A percentile compares a stretch with the other conserved stretches of the same genome.
Evolutionary conservation across 2,329 filamentous ascomycete species (phyloP).

Genomic region (Allantophomopsis lycopodina): DNA sequence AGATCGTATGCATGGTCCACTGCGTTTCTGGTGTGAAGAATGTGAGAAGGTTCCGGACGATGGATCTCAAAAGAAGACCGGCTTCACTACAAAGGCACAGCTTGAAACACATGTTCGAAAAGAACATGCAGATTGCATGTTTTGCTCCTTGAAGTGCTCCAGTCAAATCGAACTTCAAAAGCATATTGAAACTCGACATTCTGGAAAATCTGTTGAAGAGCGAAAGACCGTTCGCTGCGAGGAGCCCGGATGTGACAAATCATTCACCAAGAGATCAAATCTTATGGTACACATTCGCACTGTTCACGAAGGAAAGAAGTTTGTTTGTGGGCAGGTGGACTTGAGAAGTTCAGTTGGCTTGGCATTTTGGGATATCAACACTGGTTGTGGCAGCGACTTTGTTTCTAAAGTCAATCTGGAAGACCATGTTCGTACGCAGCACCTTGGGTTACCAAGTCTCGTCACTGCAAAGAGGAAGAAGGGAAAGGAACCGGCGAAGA

Average conservation of each 20-base stretch:
- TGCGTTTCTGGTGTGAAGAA: conserved; percentile 64
- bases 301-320: conserved; percentile 64
- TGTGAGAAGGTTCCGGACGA: conserved; percentile 34
- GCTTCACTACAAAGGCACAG: conserved; percentile 59
- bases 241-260: conserved; percentile 54
- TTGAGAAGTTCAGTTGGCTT: conserved; percentile 43
- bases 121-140: conserved; percentile 62
- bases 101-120: conserved; percentile 61
- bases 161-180: conserved; percentile 55
- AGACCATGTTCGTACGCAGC: conserved; percentile 72
- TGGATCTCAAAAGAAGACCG: conserved; percentile 27
- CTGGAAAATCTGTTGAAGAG: conserved; percentile 42
- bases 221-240: conserved; percentile 55
- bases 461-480: conserved; percentile 22
- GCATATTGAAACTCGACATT: conserved; percentile 70
- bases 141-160: conserved; percentile 57
- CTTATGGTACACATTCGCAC: conserved; percentile 66
- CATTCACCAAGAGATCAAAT: conserved; percentile 75
- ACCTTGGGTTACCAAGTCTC: conserved; percentile 46
- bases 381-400: conserved; percentile 65
- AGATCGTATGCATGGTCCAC: conserved; percentile 53
- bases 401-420: conserved; percentile 66
- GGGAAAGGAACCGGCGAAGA: conserved; percentile 17
- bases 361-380: conserved; percentile 45
- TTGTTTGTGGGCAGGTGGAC: conserved; percentile 63